Evolutionary conservation across 345 rosid genomes (phyloP), one percentile per base, ranked within the genome.

Genomic region (Linum usitatissimum): DNA sequence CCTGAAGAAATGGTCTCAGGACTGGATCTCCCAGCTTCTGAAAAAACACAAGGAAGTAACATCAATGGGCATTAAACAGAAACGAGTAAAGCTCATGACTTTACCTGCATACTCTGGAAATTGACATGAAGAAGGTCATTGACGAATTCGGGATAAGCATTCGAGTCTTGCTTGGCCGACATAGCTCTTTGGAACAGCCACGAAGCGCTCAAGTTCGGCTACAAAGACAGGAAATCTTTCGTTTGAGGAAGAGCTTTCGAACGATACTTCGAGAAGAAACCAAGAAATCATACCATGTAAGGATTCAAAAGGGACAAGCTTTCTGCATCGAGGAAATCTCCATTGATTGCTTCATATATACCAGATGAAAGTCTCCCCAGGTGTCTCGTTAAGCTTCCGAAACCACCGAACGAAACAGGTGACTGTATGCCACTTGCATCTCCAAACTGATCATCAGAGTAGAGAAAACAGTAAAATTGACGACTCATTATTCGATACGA

Each of bases 341-440:
- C 96, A 57, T 59, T 64, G 65, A 87, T 76, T 59, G 96, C 98
- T 72, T 92, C 98, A 34, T 66, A 76, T 71, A 92, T 84, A 92
- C 98, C 98, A 64, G 68, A 77, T 69, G 98, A 83, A 62, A 92
- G 73, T 77, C 98, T 89, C 28, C 79, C 83, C 21, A 89, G 85
- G 67, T 92, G 96, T 78, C 98, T 84, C 6, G 98, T 87, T 77
- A 92, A 81, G 84, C 98, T 92, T 74, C 95, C 98, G 64, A 92
- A 92, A 72, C 98, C 98, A 13, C 98, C 98, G 66, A 92, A 92
- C 40, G 96, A 92, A 69, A 92, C 98, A 63, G 98, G 98, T 48
- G 98, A 92, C 34, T 92, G 98, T 68, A 92, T 86, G 62, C 98
- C 98, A 30, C 98, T 92, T 62, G 98, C 98, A 78, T 92, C 98